Percentiles rank a stretch among this genome's conserved stretches.
Evolutionary conservation across 2,329 filamentous ascomycete species (phyloP).

Genomic region (Fusarium domesticum): DNA sequence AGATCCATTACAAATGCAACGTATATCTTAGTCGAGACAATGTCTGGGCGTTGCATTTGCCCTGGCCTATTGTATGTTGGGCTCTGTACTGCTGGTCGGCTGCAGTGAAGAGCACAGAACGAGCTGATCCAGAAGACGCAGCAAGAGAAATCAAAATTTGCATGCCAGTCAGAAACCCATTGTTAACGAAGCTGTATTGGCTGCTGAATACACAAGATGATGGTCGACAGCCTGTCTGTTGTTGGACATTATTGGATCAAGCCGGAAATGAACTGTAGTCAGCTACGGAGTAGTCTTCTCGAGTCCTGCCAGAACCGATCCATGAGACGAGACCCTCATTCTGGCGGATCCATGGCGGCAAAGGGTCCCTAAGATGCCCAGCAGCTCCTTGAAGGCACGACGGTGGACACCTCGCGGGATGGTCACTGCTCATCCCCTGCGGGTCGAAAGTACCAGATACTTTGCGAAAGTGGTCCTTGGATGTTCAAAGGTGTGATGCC

Average conservation of each 20-base stretch:
- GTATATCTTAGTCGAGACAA: background rate
- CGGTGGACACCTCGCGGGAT: conserved; percentile 14
- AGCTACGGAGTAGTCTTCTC: background rate
- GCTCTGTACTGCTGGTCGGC: too few species aligned
- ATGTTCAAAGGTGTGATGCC: conserved; percentile 1
- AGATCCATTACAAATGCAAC: background rate
- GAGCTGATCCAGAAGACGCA: too few species aligned
- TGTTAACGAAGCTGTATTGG: background rate
- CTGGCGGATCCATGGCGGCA: conserved; percentile 17
- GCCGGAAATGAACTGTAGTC: background rate
- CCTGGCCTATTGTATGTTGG: background rate
- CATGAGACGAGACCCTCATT: conserved; percentile 16
- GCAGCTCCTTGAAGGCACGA: conserved; percentile 13
- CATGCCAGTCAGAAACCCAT: background rate
- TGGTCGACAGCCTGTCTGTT: too few species aligned
- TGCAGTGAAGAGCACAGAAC: too few species aligned
- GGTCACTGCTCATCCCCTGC: conserved; percentile 15
- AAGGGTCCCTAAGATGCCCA: conserved; percentile 13
- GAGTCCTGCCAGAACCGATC: too few species aligned
- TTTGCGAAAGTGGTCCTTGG: conserved; percentile 12
- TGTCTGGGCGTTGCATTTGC: background rate
- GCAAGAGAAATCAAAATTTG: too few species aligned
- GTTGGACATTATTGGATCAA: background rate
- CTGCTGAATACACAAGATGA: background rate
- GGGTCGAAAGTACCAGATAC: conserved; percentile 25